Conservation (phyloP, 1,139 yeast genomes). For the Geotrichum candidum region DNA sequence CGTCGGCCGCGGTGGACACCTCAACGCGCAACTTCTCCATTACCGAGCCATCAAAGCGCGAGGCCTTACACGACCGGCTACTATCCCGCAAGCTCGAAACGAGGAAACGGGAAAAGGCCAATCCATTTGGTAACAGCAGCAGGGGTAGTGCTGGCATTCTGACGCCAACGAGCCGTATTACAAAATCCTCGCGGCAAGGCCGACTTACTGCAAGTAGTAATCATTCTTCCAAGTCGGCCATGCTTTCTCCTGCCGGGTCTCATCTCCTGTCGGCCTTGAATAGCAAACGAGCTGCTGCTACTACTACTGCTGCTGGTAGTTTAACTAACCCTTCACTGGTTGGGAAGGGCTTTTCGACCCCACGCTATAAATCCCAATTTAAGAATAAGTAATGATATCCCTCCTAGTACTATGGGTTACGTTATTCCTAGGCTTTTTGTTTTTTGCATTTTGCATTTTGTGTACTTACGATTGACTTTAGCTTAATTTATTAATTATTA, state of each 20-base stretch:
- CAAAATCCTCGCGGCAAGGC: background rate
- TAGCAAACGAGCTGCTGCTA: background rate
- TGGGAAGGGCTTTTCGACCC: background rate
- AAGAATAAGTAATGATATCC: background rate
- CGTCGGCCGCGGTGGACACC: background rate
- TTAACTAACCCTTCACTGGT: background rate
- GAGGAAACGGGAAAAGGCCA: conserved; percentile 12
- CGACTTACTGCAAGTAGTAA: background rate
- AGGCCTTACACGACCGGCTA: conserved; percentile 18
- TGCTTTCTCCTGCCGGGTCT: conserved; percentile 23
- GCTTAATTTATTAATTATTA: conserved; percentile 1
- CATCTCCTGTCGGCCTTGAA: conserved; percentile 15
- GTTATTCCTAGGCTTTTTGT: background rate
- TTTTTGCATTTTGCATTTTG: background rate
- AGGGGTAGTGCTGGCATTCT: too few species aligned
- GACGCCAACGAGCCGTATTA: background rate
- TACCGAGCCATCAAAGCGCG: conserved; percentile 20
- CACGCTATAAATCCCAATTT: background rate
- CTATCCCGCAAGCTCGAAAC: conserved; percentile 17
- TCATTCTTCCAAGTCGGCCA: background rate
- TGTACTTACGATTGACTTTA: background rate
- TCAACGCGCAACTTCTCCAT: conserved; percentile 8
- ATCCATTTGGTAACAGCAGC: background rate
- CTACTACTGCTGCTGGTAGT: background rate
- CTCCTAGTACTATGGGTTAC: too few species aligned